Evolutionary conservation across 805 yeast species (phyloP).

Genomic region (Lachancea sp.): DNA sequence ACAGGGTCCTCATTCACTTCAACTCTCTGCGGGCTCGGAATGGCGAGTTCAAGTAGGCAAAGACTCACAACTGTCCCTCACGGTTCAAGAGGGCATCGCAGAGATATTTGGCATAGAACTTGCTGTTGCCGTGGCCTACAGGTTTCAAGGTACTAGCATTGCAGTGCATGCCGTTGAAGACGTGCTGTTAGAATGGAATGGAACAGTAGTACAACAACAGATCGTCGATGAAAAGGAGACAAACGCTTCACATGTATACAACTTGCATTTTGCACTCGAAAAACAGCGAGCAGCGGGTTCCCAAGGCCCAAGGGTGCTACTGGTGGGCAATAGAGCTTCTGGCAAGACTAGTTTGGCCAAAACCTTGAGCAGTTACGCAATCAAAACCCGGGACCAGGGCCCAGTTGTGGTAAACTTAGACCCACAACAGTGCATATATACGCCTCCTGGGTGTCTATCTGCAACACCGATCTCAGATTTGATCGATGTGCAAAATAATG

Average conservation of each 20-base stretch:
- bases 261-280: constrained; percentile 72
- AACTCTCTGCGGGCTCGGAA: constrained; percentile 18
- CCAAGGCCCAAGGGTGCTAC: constrained; percentile 45
- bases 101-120: constrained; percentile 93
- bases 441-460: constrained; percentile 76
- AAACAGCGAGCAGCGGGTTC: constrained; percentile 35
- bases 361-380: constrained; percentile 67
- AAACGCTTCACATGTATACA: constrained; percentile 67
- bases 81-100: constrained; percentile 58
- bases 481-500: constrained; percentile 62
- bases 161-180: constrained; percentile 62
- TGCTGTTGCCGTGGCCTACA: constrained; percentile 59
- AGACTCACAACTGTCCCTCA: constrained; percentile 37
- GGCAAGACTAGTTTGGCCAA: constrained; percentile 79
- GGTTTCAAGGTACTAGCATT: constrained; percentile 48
- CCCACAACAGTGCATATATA: constrained; percentile 62
- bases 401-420: constrained; percentile 78
- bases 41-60: constrained; percentile 33
- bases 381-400: constrained; percentile 51
- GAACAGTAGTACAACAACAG: constrained; percentile 32
- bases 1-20: too few species aligned
- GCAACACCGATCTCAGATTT: constrained; percentile 81
- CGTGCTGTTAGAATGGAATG: constrained; percentile 47
- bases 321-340: constrained; percentile 62
- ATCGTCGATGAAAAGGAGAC: constrained; percentile 47